phyloP scores from a whole-genome alignment of 2,329 filamentous ascomycete genomes.

The Verticillium nubilum region DNA sequence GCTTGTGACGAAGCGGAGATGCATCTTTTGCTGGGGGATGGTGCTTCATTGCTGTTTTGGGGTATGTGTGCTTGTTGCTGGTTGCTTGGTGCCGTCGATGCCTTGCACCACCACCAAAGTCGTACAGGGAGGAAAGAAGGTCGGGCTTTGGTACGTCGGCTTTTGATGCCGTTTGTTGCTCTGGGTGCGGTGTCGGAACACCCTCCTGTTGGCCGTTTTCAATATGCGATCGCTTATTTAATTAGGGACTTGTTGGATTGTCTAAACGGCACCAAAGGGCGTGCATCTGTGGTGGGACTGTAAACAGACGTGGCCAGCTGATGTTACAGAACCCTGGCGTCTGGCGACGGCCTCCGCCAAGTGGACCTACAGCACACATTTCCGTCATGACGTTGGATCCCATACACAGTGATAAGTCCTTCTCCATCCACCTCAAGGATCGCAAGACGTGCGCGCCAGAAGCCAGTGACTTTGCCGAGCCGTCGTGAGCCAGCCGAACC shows the following conservation, averaged over 20 bases:
- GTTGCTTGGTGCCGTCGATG: background rate
- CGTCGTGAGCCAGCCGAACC: background rate
- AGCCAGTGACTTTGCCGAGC: background rate
- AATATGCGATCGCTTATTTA: background rate
- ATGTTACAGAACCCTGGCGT: background rate
- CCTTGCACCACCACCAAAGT: background rate
- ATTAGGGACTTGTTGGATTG: too few species aligned
- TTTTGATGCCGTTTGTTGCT: background rate
- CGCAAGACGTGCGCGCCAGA: background rate
- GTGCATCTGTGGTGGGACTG: background rate
- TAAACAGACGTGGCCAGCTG: background rate
- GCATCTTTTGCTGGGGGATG: background rate
- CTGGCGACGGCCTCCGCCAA: background rate
- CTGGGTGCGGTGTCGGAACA: background rate
- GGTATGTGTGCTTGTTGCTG: background rate
- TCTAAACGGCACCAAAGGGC: background rate
- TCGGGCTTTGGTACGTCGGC: background rate
- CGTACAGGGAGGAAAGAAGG: background rate
- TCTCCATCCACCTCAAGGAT: background rate
- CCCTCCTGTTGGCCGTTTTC: background rate
- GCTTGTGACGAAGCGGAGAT: background rate
- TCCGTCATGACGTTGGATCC: background rate
- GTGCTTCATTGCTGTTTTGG: background rate
- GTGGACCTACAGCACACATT: background rate
- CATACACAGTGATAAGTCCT: too few species aligned